These are phyloP conservation scores for Chytriomyces sp. DNA, from an alignment of 192 early-diverging fungal genomes.

Conservation along the genomic window DNA sequence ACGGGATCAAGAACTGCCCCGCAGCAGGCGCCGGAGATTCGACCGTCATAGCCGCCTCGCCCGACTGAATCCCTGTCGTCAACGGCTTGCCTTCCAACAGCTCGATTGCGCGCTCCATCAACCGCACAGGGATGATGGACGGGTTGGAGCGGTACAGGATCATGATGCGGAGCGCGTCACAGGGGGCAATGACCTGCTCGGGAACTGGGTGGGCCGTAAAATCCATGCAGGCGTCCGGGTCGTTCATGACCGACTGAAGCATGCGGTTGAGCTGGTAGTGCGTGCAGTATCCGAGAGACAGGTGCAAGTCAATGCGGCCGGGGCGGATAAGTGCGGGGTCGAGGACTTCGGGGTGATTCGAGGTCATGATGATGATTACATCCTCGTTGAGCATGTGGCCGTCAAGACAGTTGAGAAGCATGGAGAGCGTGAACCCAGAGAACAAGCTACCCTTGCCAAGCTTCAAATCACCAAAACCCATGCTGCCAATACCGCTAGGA, in stretches of 20 bases:
- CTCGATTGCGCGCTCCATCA: slow-evolving; percentile 31
- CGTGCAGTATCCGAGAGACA: slow-evolving; percentile 62
- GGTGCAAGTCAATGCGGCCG: slow-evolving; percentile 66
- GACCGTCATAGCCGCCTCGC: slow-evolving; percentile 17
- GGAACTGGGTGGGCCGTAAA: slow-evolving; percentile 37
- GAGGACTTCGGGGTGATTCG: slow-evolving; percentile 62
- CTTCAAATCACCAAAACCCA: slow-evolving; percentile 34
- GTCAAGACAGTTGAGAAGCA: slow-evolving; percentile 60
- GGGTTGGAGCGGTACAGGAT: slow-evolving; percentile 53
- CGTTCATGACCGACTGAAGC: slow-evolving; percentile 49
- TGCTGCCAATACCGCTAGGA: background rate
- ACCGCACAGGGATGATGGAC: slow-evolving; percentile 30
- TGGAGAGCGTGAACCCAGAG: slow-evolving; percentile 45
- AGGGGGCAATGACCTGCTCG: slow-evolving; percentile 61
- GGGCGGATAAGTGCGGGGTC: slow-evolving; percentile 67
- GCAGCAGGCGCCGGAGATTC: background rate
- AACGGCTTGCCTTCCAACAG: slow-evolving; percentile 29
- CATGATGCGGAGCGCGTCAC: slow-evolving; percentile 65
- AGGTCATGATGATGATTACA: slow-evolving; percentile 68
- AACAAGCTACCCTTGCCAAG: slow-evolving; percentile 25
- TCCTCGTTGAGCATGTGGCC: slow-evolving; percentile 60
- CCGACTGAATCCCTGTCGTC: slow-evolving; percentile 28
- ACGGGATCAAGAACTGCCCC: background rate
- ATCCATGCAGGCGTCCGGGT: slow-evolving; percentile 29
- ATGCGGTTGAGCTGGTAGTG: slow-evolving; percentile 62